phyloP scores from a whole-genome alignment of 805 yeast species.

The Cyberlindnera maritima region DNA sequence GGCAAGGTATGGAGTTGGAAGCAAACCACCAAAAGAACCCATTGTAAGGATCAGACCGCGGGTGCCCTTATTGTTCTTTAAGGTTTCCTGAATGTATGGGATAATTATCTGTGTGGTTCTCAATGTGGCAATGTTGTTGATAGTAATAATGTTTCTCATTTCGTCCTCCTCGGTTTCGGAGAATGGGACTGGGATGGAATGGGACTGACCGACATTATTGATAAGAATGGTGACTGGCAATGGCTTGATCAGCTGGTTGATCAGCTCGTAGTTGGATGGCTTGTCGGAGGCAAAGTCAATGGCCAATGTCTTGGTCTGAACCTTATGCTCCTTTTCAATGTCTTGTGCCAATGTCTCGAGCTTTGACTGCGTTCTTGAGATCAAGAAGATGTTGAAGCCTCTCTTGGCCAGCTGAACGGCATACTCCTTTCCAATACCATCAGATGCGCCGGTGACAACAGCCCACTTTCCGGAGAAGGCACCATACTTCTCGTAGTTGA shows the following conservation, averaged over 20 bases:
- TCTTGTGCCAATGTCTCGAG: conserved; percentile 64
- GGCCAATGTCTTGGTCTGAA: conserved; percentile 64
- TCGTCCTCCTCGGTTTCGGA: conserved; percentile 74
- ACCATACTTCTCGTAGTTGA: conserved; percentile 66
- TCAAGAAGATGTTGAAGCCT: conserved; percentile 80
- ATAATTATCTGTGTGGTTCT: conserved; percentile 76
- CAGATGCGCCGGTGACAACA: conserved; percentile 96
- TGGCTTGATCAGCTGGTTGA: conserved; percentile 44
- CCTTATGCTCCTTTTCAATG: conserved; percentile 56
- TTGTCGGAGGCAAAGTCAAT: conserved; percentile 74
- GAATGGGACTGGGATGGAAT: conserved; percentile 93
- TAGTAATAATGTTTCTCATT: conserved; percentile 73
- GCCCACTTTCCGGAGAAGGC: conserved; percentile 78
- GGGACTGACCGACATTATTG: conserved; percentile 94
- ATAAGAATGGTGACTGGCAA: conserved; percentile 72
- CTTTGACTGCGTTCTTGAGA: conserved; percentile 81
- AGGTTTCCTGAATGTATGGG: conserved; percentile 63
- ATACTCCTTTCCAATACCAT: conserved; percentile 94
- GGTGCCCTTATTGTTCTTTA: conserved; percentile 37
- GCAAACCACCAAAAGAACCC: conserved; percentile 96
- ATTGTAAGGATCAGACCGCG: conserved; percentile 83
- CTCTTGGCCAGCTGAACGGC: conserved; percentile 79
- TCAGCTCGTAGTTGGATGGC: conserved; percentile 50
- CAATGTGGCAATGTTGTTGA: conserved; percentile 83
- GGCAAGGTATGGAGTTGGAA: conserved; percentile 90